Conservation (phyloP, 371 early-diverging fungal genomes). For the Blastocladiella emersonii region DNA sequence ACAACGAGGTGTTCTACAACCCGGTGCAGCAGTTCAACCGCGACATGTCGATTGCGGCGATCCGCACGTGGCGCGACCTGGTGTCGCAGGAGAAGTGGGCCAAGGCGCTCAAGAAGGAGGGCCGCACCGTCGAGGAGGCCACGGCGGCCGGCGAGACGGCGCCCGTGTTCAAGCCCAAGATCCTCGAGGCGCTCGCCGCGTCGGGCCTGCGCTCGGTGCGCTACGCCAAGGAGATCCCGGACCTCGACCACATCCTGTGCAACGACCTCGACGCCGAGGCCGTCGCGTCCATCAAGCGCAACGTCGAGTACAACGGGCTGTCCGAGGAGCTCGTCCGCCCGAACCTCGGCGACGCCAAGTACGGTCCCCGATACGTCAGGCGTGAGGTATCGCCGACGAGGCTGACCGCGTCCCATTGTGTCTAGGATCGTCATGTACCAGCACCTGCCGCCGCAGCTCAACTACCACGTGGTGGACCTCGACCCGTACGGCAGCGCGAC, state of each 20-base stretch:
- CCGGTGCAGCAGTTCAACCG: slow-evolving; percentile 97
- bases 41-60: slow-evolving; percentile 90
- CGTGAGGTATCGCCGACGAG: no score
- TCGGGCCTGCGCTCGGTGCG: slow-evolving; percentile 97
- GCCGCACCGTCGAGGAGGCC: neutral
- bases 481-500: slow-evolving; percentile 99
- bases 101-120: slow-evolving; percentile 26
- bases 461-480: slow-evolving; percentile 77
- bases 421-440: slow-evolving; percentile 64
- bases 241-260: slow-evolving; percentile 67
- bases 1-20: slow-evolving; percentile 96
- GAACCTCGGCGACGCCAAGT: slow-evolving; percentile 72
- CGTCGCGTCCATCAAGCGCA: slow-evolving; percentile 77
- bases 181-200: slow-evolving; percentile 97
- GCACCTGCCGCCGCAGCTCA: slow-evolving; percentile 36
- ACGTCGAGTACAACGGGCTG: slow-evolving; percentile 72
- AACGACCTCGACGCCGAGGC: slow-evolving; percentile 93
- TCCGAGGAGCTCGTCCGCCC: slow-evolving; percentile 53
- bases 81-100: slow-evolving; percentile 38
- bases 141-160: slow-evolving; percentile 5
- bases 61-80: slow-evolving; percentile 70
- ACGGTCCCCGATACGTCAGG: no score
- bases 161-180: slow-evolving; percentile 32
- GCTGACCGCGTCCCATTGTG: neutral
- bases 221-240: slow-evolving; percentile 90